Conservation (phyloP, 768 basidiomycete species). For the Exidia glandulosa region DNA sequence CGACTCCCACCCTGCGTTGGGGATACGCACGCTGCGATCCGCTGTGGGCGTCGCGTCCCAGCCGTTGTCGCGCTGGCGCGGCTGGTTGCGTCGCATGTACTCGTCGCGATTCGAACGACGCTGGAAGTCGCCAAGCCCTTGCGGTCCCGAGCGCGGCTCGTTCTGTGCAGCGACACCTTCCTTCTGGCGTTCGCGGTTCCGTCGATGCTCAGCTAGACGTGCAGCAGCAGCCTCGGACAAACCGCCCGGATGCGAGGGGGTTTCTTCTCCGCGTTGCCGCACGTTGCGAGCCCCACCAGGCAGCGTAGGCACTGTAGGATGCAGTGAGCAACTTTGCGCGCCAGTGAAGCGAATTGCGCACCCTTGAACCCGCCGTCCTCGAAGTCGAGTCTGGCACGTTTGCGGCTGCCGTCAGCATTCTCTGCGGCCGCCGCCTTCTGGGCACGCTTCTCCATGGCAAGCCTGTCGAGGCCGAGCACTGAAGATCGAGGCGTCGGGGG, state of each 20-base stretch:
- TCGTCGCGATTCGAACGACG: slow-evolving; percentile 76
- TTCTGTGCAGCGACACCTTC: slow-evolving; percentile 62
- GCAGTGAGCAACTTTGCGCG: neutral
- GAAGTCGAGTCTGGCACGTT: slow-evolving; percentile 49
- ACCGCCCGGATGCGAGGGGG: slow-evolving; percentile 87
- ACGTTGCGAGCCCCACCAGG: slow-evolving; percentile 55
- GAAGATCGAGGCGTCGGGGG: slow-evolving; percentile 73
- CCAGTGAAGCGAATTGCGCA: too few species aligned
- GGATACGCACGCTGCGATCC: slow-evolving; percentile 73
- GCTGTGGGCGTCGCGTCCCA: slow-evolving; percentile 59
- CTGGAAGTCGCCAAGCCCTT: slow-evolving; percentile 87
- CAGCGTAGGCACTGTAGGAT: slow-evolving; percentile 75
- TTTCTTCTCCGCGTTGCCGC: slow-evolving; percentile 76
- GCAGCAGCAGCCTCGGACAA: slow-evolving; percentile 64
- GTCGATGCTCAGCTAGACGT: slow-evolving; percentile 67
- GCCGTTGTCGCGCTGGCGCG: slow-evolving; percentile 26
- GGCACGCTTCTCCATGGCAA: slow-evolving; percentile 81
- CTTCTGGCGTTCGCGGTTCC: slow-evolving; percentile 55
- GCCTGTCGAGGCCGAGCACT: slow-evolving; percentile 72
- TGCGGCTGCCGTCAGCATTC: slow-evolving; percentile 47
- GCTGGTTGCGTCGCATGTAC: slow-evolving; percentile 24
- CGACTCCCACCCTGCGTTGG: slow-evolving; percentile 90
- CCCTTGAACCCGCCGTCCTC: slow-evolving; percentile 82
- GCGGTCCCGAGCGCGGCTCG: slow-evolving; percentile 39
- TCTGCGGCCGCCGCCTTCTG: slow-evolving; percentile 31